Evolutionary conservation across 495 filamentous ascomycete species (phyloP), one percentile per base, ranked within the genome.

Genomic region (Penicillium roqueforti): DNA sequence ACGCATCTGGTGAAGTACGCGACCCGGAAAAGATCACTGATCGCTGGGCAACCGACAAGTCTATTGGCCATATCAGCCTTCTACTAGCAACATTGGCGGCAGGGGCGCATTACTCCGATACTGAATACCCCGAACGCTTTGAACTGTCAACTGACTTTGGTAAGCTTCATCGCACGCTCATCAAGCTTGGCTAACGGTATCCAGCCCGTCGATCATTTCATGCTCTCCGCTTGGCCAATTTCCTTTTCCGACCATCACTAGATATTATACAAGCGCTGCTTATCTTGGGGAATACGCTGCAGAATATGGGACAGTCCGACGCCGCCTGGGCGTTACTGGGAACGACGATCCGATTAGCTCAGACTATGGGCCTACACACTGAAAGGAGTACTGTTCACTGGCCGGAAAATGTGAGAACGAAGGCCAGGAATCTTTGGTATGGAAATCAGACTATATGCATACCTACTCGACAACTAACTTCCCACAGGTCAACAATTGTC

Each of bases 81-180:
- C 53, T 83, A 0, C 70, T 83, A 44, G 80, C 80, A 3, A 75
- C 72, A 0, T 53, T 83, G 18, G 76, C 77, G 9, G 73, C 74
- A 26, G 80, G 80, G 7, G 76, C 72, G 19, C 80, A 83, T 58
- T 80, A 69, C 57, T 80, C 77, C 1, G 68, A 69, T 38, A 53
- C 79, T 13, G 68, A 65, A 6, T 58, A 68, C 37, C 56, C 67
- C 2, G 55, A 64, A 22, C 57, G 70, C 4, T 61, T 65, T 1
- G 63, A 69, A 16, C 39, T 65, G 10, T 57, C 61, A 18, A 62
- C 58, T n/a, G 67, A 73, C 28, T 31, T 31, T 11, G 28, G 28
- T 31, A 31, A 31, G 28, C 28, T 31, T 11, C 8, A 31, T 31
- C 4, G 3, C 28, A 31, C 28, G 28, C 28, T 11, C 9, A 31